Evolutionary conservation across 306 rosid species (phyloP).

Genomic region (Alnus glutinosa): DNA sequence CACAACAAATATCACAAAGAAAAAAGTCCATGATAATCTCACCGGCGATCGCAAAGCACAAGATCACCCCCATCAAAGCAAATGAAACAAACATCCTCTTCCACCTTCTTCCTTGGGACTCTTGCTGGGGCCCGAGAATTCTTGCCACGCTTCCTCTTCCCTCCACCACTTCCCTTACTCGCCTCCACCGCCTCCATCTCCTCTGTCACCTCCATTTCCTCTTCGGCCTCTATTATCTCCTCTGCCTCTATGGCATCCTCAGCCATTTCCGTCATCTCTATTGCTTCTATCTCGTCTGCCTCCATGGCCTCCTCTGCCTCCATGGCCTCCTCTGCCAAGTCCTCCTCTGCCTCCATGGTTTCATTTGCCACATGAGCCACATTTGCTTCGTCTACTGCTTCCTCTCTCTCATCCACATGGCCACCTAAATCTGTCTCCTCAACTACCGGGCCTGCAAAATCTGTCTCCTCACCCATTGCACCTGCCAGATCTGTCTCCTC

Average conservation of each 20-base stretch:
- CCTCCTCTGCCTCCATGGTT: constrained; percentile 30
- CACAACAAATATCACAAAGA: background rate
- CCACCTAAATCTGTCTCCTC: constrained; percentile 8
- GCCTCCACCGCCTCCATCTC: constrained; percentile 39
- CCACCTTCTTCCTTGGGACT: constrained; percentile 65
- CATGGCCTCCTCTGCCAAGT: constrained; percentile 27
- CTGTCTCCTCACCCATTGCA: background rate
- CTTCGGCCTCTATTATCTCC: constrained; percentile 37
- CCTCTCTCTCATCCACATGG: constrained; percentile 25
- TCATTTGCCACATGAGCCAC: constrained; percentile 20
- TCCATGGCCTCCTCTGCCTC: constrained; percentile 31
- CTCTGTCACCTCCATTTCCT: constrained; percentile 49
- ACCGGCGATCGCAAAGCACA: constrained; percentile 98
- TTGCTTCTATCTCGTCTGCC: constrained; percentile 23
- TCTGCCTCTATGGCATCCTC: constrained; percentile 40
- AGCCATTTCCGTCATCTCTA: constrained; percentile 28
- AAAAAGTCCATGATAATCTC: constrained; percentile 16
- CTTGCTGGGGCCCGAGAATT: constrained; percentile 48
- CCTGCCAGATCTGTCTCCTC: background rate
- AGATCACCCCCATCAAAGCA: constrained; percentile 99
- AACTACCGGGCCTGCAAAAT: background rate
- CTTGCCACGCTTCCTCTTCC: constrained; percentile 88
- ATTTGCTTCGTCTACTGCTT: background rate
- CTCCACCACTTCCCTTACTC: constrained; percentile 40
- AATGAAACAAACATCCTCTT: constrained; percentile 98